Evolutionary conservation across 2,329 filamentous ascomycete genomes (phyloP).

Genomic region (Periglandula ipomoeae): DNA sequence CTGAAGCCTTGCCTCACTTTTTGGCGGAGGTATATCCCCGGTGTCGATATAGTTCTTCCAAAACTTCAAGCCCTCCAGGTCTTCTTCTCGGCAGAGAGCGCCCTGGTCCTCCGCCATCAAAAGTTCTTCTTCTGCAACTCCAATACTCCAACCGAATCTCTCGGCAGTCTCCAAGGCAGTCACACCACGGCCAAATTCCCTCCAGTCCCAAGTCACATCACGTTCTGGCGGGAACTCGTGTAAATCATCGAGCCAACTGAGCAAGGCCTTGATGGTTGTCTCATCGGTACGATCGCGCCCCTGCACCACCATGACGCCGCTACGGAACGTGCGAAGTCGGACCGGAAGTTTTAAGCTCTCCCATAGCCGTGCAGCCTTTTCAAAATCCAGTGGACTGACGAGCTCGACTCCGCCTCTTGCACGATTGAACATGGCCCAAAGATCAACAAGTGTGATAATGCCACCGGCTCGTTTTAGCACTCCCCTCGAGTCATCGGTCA

Average conservation of each 20-base stretch:
- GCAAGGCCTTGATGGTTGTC: conserved; percentile 68
- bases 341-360: conserved; percentile 80
- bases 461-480: conserved; percentile 73
- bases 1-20: conserved; percentile 20
- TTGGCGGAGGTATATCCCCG: conserved; percentile 26
- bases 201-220: conserved; percentile 69
- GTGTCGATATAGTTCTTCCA: conserved; percentile 72
- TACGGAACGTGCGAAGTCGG: conserved; percentile 79
- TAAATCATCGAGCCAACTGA: conserved; percentile 68
- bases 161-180: conserved; percentile 86
- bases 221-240: conserved; percentile 55
- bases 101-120: conserved; percentile 95
- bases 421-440: conserved; percentile 93
- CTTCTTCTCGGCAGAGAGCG: conserved; percentile 79
- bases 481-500: conserved; percentile 75
- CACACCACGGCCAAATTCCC: conserved; percentile 69
- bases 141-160: conserved; percentile 92
- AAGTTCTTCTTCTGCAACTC: conserved; percentile 88
- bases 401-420: conserved; percentile 89
- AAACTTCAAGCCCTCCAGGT: conserved; percentile 82
- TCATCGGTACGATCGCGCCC: conserved; percentile 82
- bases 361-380: conserved; percentile 82
- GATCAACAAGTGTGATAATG: conserved; percentile 80
- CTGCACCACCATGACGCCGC: conserved; percentile 90
- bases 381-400: conserved; percentile 83